Evolutionary conservation across 2,329 filamentous ascomycete genomes (phyloP).

Genomic region (Botrytis fabae): DNA sequence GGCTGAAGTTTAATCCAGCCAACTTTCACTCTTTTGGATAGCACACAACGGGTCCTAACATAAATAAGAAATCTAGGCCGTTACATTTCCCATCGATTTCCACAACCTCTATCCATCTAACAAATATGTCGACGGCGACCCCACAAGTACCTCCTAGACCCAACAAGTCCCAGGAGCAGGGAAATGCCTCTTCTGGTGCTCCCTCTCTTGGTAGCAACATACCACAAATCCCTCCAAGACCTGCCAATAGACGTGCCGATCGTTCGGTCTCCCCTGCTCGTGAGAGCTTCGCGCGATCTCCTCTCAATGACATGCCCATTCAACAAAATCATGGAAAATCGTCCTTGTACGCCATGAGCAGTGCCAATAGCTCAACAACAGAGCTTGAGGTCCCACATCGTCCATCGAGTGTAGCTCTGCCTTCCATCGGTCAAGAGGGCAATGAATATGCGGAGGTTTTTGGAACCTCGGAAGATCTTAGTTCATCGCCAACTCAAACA

Average conservation of each 20-base stretch:
- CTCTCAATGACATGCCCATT: conserved; percentile 70
- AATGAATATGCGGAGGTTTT: conserved; percentile 74
- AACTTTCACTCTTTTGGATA: conserved; percentile 4
- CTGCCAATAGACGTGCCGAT: conserved; percentile 62
- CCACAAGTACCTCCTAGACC: conserved; percentile 64
- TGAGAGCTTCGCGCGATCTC: conserved; percentile 80
- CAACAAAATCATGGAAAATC: conserved; percentile 43
- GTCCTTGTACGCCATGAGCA: conserved; percentile 43
- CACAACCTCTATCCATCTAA: background rate
- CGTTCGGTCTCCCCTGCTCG: conserved; percentile 76
- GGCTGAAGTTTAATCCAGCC: background rate
- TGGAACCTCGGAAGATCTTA: conserved; percentile 49
- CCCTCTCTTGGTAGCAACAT: conserved; percentile 45
- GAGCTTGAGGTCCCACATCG: conserved; percentile 52
- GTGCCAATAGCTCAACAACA: conserved; percentile 41
- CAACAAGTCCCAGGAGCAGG: conserved; percentile 50
- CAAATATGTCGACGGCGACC: conserved; percentile 29
- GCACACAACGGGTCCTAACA: conserved; percentile 15
- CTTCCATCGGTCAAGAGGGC: conserved; percentile 86
- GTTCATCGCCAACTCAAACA: conserved; percentile 66
- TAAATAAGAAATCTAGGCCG: conserved; percentile 17
- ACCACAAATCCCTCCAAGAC: conserved; percentile 79
- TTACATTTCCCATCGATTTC: conserved; percentile 20
- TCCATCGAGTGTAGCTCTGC: conserved; percentile 74
- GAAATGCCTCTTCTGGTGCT: conserved; percentile 43